Evolutionary conservation across 768 basidiomycete genomes (phyloP).

Genomic region (Boletus subparvulus): DNA sequence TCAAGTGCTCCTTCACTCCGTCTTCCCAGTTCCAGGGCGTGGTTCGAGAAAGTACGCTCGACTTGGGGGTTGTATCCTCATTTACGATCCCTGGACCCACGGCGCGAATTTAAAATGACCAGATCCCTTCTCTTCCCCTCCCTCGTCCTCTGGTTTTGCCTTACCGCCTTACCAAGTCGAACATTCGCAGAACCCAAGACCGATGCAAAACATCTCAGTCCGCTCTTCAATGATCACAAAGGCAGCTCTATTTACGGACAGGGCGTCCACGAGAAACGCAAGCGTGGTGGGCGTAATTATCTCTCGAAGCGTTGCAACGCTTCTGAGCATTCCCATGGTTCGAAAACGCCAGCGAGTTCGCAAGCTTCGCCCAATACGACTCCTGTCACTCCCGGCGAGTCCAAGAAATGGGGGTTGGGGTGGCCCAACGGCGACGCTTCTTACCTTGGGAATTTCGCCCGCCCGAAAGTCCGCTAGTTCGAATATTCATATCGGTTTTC

Average conservation of each 20-base stretch:
- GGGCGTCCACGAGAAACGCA: slow-evolving; percentile 13
- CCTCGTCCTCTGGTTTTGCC: slow-evolving; percentile 12
- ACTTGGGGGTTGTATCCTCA: background rate
- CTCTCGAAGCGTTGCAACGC: slow-evolving; percentile 19
- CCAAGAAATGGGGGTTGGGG: slow-evolving; percentile 59
- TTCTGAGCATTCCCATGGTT: slow-evolving; percentile 5
- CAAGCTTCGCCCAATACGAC: background rate
- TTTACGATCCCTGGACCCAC: background rate
- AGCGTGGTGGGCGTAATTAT: slow-evolving; percentile 14
- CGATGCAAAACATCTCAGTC: background rate
- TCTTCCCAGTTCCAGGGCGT: background rate
- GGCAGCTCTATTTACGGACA: background rate
- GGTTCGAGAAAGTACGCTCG: background rate
- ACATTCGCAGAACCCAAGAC: slow-evolving; percentile 1
- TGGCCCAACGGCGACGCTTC: slow-evolving; percentile 61
- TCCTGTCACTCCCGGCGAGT: background rate
- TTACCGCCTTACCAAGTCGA: background rate
- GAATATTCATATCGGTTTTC: slow-evolving; percentile 12
- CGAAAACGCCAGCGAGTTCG: background rate
- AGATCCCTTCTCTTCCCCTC: slow-evolving; percentile 3
- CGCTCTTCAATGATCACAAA: background rate
- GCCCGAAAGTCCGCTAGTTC: slow-evolving; percentile 44
- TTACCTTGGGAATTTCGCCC: slow-evolving; percentile 51
- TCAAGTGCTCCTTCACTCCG: background rate
- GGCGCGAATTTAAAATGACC: slow-evolving; percentile 9